phyloP scores from a whole-genome alignment of 169 alveolate genomes.

The Eimeria praecox region DNA sequence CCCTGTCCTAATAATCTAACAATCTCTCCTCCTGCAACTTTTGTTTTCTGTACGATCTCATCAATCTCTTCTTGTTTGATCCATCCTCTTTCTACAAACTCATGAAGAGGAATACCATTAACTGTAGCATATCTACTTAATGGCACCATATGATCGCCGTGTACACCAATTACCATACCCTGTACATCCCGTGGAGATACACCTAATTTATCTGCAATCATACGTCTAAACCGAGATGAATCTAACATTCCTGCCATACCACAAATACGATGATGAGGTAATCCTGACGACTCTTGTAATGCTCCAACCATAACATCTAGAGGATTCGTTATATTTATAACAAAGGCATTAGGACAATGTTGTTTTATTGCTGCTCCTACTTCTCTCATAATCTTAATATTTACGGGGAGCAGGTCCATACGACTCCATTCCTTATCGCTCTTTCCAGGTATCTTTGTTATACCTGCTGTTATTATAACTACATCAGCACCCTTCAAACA shows the following conservation, averaged over 20 bases:
- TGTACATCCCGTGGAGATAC: conserved; percentile 86
- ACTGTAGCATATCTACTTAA: conserved; percentile 84
- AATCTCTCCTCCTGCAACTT: conserved; percentile 87
- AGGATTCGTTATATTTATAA: conserved; percentile 89
- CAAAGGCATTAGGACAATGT: conserved; percentile 87
- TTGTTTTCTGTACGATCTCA: conserved; percentile 86
- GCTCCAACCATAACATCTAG: conserved; percentile 82
- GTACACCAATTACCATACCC: conserved; percentile 90
- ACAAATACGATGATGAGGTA: conserved; percentile 65
- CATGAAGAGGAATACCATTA: conserved; percentile 86
- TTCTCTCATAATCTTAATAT: conserved; percentile 85
- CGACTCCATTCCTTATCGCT: conserved; percentile 88
- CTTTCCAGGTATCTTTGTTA: conserved; percentile 89
- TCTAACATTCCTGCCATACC: conserved; percentile 89
- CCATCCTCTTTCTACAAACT: conserved; percentile 80
- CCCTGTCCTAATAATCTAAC: conserved; percentile 86
- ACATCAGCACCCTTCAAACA: conserved; percentile 89
- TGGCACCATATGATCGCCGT: conserved; percentile 90
- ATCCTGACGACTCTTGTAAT: conserved; percentile 60
- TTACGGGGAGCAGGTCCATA: conserved; percentile 87
- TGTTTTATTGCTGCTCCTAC: conserved; percentile 86
- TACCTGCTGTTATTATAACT: conserved; percentile 92
- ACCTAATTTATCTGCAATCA: conserved; percentile 85
- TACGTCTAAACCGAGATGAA: conserved; percentile 86
- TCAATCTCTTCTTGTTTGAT: conserved; percentile 85